Base-by-base conservation (phyloP, 257 asterid species). In the Solanum virginianum region DNA sequence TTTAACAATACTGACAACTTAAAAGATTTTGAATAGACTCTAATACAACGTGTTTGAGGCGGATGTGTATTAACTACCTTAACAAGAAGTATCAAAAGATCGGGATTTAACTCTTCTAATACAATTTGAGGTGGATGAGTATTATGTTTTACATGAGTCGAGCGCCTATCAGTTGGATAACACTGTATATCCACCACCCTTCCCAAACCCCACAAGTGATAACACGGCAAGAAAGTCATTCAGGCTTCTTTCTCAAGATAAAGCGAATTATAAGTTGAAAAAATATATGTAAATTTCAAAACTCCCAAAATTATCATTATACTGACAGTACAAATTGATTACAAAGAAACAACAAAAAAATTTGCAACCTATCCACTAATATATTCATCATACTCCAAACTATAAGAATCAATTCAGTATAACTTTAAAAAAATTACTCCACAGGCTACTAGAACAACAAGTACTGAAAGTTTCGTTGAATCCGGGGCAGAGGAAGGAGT, bases 401-500 rank as follows among this genome's bases (percentile, higher is more conserved):
- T 51, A 77, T 36, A 8, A 77, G 10, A 75, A 69, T 69, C 24
- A 36, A 81, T 86, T 88, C 87, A 92, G 60, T 62, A 81, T 20
- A 49, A 20, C 22, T 15, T 84, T 65, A 91, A 32, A 14, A 86
- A 75, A 85, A 88, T 41, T 36, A 87, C 86, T 83, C 89, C 95
- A 80, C 87, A 56, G 6, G 84, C 68, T 53, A 86, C 89, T 53
- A 88, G 63, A 65, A 89, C 14, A 83, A 89, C 63, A 72, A 85
- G 87, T 45, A 10, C 65, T 36, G 90, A 84, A 49, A 82, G 51
- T 62, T 59, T 80, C 16, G 12, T 83, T 51, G 85, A 85, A 55
- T 88, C 80, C 49, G 60, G 82, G 47, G 95, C 90, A 11, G 91
- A 83, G 1, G 98, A 93, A 24, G 92, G 87, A 20, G 79, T 83